A percentile compares a stretch with the other conserved stretches of the same genome.
Conservation (phyloP, 495 filamentous ascomycete species). For the Penicillium bovifimosum region DNA sequence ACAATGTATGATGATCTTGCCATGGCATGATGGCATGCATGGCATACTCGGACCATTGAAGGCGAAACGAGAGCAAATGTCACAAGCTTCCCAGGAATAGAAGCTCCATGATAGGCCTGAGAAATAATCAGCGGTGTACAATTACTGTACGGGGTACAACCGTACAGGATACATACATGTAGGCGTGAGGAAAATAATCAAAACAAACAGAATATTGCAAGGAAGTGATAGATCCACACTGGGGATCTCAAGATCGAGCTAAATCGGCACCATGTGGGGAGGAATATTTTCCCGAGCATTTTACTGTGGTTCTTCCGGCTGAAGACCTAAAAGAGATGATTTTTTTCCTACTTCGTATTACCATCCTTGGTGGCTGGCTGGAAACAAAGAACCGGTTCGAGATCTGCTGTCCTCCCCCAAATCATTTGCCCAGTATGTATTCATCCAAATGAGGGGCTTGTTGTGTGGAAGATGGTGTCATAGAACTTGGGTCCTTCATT, state of each 20-base stretch:
- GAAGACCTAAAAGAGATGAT: neutral
- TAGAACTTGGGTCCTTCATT: neutral
- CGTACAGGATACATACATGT: neutral
- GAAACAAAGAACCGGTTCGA: neutral
- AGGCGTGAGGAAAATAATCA: neutral
- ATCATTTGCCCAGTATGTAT: neutral
- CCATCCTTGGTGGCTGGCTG: slow-evolving; percentile 3
- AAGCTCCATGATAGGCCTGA: neutral
- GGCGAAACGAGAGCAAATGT: neutral
- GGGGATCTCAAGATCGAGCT: slow-evolving; percentile 17
- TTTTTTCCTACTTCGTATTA: neutral
- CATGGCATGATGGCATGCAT: neutral
- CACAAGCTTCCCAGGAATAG: neutral
- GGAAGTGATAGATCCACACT: slow-evolving; percentile 14
- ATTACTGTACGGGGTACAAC: neutral
- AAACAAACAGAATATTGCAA: slow-evolving; percentile 7
- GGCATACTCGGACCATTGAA: neutral
- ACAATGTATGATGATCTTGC: neutral
- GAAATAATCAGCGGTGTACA: slow-evolving; percentile 17
- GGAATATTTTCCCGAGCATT: neutral
- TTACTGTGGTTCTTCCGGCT: neutral
- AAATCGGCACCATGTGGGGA: slow-evolving; percentile 7
- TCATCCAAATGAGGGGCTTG: neutral
- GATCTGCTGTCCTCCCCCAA: neutral
- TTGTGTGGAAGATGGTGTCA: neutral